A percentile compares a stretch with the other conserved stretches of the same genome.
These are phyloP conservation scores for Friedmanniomyces simplex DNA, from an alignment of 495 filamentous ascomycete species.

Conservation along the genomic window DNA sequence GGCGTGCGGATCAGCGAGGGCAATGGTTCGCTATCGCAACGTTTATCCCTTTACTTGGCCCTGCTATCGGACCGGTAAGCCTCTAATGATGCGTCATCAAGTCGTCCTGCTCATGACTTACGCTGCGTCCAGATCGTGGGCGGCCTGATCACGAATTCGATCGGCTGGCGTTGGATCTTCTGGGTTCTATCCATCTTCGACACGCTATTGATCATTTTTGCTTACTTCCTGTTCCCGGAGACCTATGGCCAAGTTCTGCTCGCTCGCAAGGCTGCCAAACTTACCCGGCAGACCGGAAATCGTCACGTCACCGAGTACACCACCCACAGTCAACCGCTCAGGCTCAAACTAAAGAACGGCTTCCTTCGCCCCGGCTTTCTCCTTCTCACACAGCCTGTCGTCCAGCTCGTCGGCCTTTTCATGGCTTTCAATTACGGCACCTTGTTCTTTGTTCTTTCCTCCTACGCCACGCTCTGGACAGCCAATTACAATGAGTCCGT, in stretches of 20 bases:
- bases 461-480: constrained; percentile 52
- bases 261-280: constrained; percentile 21
- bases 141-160: constrained; percentile 58
- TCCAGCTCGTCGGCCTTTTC: constrained; percentile 58
- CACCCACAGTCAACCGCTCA: constrained; percentile 23
- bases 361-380: constrained; percentile 4
- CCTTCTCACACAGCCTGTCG: constrained; percentile 38
- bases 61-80: constrained; percentile 42
- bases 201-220: constrained; percentile 57
- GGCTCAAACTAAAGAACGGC: constrained; percentile 1
- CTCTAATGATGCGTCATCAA: background rate
- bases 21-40: constrained; percentile 51
- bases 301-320: constrained; percentile 48
- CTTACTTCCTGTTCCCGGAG: constrained; percentile 28
- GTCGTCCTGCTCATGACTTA: background rate
- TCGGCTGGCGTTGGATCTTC: constrained; percentile 77
- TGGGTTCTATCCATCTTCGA: constrained; percentile 66
- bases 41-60: constrained; percentile 55
- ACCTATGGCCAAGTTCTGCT: constrained; percentile 28
- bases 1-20: constrained; percentile 52
- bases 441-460: constrained; percentile 69
- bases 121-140: constrained; percentile 57
- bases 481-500: constrained; percentile 37
- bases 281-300: constrained; percentile 27
- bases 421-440: constrained; percentile 67